Base-by-base conservation (phyloP, 1,284 basidiomycete genomes). In the Earliella scabrosa region DNA sequence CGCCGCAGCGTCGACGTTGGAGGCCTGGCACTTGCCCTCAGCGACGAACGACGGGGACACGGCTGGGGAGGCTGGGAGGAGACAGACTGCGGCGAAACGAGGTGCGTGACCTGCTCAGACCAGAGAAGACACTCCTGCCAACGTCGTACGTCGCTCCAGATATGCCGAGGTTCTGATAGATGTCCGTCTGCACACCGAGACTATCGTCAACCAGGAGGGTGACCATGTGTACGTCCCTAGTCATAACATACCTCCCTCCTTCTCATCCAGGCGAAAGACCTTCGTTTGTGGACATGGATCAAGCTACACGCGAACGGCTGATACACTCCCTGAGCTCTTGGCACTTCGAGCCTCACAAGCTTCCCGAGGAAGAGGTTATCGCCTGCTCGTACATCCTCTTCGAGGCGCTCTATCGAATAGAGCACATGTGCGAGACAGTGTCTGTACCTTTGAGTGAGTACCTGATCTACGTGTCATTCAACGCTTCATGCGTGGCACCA, bases 331-430 rank as follows among this genome's bases (percentile, higher is more conserved):
- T 97, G 9, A 85, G 89, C 59, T 80, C 77, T 9, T 97, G 95
- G 95, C 77, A 90, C 61, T 97, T 97, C 70, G 88, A 95, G 64
- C 94, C 95, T 2, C 89, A 93, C 70, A 82, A 82, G 46, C 81
- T 96, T 27, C 80, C 83, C 5, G 86, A 92, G 50, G 87, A 90
- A 50, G 92, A 97, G 68, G 79, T 94, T 14, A 76, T 92, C n/a
- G 82, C 85, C 23, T 93, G 90, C 65, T 87, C 92, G 0, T 82
- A 90, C 58, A 78, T 97, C 58, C 74, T 97, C 18, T 97, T 92
- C 60, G 87, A 90, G 68, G 78, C 79, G 20, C 70, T 92, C 31
- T 88, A 86, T 67, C 82, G 83, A 49, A 83, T 90, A 52, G 87
- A 94, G 61, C 89, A 91, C 29, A 82, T 97, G 77, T 74, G 79